A percentile compares a stretch with the other conserved stretches of the same genome.
phyloP scores from a whole-genome alignment of 2,329 filamentous ascomycete species.

The Claviceps citrina region DNA sequence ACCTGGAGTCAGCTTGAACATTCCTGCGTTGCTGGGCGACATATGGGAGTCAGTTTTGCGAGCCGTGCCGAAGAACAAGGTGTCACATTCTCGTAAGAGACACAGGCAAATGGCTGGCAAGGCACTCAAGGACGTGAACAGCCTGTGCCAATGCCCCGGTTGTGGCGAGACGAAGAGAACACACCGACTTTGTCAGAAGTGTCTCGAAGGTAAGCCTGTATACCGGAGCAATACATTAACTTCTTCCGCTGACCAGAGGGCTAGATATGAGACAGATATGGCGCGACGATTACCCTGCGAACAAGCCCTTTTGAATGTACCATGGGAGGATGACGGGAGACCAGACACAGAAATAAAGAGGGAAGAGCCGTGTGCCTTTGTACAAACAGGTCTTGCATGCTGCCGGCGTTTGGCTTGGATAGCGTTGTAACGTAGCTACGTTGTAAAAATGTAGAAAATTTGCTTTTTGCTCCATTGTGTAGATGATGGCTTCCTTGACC shows the following conservation, averaged over 20 bases:
- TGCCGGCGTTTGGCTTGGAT: conserved; percentile 19
- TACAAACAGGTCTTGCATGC: conserved; percentile 16
- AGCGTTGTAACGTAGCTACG: conserved; percentile 14
- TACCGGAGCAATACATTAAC: neutral
- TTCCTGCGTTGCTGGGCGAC: conserved; percentile 51
- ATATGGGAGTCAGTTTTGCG: conserved; percentile 88
- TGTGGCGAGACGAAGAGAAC: conserved; percentile 80
- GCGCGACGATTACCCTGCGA: conserved; percentile 22
- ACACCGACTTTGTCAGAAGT: conserved; percentile 77
- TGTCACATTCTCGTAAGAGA: conserved; percentile 88
- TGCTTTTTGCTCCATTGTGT: too few species aligned
- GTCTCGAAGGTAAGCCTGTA: conserved; percentile 55
- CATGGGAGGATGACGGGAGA: conserved; percentile 5
- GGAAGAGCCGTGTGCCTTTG: conserved; percentile 16
- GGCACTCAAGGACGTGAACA: conserved; percentile 77
- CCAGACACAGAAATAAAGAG: conserved; percentile 11
- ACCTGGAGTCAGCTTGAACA: conserved; percentile 41
- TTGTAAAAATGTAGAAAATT: conserved; percentile 3
- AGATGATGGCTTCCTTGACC: too few species aligned
- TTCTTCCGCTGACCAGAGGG: neutral
- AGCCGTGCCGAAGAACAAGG: conserved; percentile 97
- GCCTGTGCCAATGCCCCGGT: conserved; percentile 73
- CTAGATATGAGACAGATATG: conserved; percentile 33
- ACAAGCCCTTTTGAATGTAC: conserved; percentile 17
- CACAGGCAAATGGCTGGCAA: conserved; percentile 92